Evolutionary conservation across 2,329 filamentous ascomycete species (phyloP), one percentile per base, ranked within the genome.

Genomic region (Cladosporium oxysporum): DNA sequence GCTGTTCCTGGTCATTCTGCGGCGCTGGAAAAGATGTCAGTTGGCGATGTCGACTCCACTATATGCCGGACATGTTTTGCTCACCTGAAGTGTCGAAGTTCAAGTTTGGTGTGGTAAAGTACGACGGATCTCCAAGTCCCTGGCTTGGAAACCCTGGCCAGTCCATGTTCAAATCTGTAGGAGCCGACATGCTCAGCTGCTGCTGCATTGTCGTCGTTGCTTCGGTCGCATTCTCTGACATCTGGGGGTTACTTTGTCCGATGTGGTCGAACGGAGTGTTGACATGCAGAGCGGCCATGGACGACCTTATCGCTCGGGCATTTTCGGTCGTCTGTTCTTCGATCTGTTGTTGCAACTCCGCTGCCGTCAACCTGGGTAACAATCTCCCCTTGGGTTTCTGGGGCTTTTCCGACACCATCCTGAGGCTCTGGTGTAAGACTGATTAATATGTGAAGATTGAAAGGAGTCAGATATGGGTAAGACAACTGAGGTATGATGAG

Each of bases 1-100:
- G 52, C 52, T 47, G 41, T 21, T 55, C 52, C 52, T 31, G 52
- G 31, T 33, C 52, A 55, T 33, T 33, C 10, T 55, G 52, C 52
- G 18, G 3, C n/a, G 6, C 52, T 55, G 16, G 52, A 33, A 12
- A 33, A 33, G 18, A 33, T 33, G 52, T 55, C 52, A 55, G 18
- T 33, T 8, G 26, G 21, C 21, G 28, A 2, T 21, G 6, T 21
- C 52, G 18, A 14, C 8, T n/a, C n/a, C 28, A 21, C n/a, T 5
- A 14, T n/a, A 12, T 6, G 14, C 3, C 5, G 18, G 52, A 29
- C 18, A 33, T 18, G 10, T 31, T 28, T 8, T 29, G 14, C 52
- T 55, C 4, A 55, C 52, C 29, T 55, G 29, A 10, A 31, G 29
- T 21, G 11, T 55, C 52, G 31, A 12, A 21, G 10, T 21, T 21